Conservation (phyloP, 2,329 filamentous ascomycete genomes). For the Sarocladiaceae sp. region DNA sequence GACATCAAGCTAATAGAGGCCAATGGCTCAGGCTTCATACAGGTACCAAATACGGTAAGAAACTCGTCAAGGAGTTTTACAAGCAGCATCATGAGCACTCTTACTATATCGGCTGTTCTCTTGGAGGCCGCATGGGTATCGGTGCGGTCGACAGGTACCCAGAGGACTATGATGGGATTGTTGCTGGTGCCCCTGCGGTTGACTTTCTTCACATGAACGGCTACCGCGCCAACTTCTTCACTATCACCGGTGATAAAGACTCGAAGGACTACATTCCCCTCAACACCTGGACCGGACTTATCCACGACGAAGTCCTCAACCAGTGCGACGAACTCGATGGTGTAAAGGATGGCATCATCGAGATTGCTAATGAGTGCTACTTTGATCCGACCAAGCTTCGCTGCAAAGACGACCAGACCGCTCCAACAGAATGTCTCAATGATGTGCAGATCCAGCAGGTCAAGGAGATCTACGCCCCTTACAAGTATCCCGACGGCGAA, state of each 20-base stretch:
- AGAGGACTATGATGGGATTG: slow-evolving; percentile 38
- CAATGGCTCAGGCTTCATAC: slow-evolving; percentile 33
- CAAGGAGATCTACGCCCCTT: slow-evolving; percentile 24
- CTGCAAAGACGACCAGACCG: slow-evolving; percentile 26
- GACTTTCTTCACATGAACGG: slow-evolving; percentile 28
- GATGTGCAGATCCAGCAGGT: slow-evolving; percentile 33
- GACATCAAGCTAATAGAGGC: neutral
- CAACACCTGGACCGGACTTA: slow-evolving; percentile 15
- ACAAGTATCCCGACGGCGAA: neutral
- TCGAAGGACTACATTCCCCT: slow-evolving; percentile 19
- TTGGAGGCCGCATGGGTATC: slow-evolving; percentile 46
- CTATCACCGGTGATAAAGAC: slow-evolving; percentile 30
- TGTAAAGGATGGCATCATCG: slow-evolving; percentile 43
- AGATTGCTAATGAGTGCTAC: slow-evolving; percentile 37
- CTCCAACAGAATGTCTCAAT: slow-evolving; percentile 32
- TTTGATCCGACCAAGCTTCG: slow-evolving; percentile 36
- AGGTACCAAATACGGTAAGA: slow-evolving; percentile 43
- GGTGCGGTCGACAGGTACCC: slow-evolving; percentile 35
- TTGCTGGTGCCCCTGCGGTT: slow-evolving; percentile 42
- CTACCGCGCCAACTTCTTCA: slow-evolving; percentile 37
- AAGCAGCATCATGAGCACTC: slow-evolving; percentile 29
- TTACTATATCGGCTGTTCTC: slow-evolving; percentile 48
- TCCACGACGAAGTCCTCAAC: slow-evolving; percentile 17
- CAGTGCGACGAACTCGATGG: slow-evolving; percentile 50
- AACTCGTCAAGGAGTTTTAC: slow-evolving; percentile 46